Evolutionary conservation across 1,284 basidiomycete species (phyloP), one percentile per base, ranked within the genome.

Genomic region (Heterobasidion occidentale): DNA sequence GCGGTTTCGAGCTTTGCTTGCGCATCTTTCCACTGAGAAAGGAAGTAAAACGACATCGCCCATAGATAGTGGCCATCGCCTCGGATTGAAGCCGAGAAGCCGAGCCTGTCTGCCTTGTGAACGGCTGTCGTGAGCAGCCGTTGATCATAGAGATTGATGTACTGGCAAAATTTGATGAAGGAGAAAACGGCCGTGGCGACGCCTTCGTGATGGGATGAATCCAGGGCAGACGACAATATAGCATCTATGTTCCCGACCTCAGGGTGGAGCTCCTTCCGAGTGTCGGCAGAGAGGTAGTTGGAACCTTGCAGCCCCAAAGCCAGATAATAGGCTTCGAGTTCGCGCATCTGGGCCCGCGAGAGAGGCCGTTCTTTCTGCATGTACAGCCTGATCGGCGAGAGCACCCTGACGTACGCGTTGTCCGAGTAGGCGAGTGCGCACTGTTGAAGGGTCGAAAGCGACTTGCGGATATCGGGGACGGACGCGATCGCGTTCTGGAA

Each of bases 351-450:
- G 5, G 5, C 27, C 27, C 27, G 27, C 27, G 27, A 27, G 27
- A 27, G 27, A 27, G 33, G 27, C 3, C 27, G 27, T 27, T 27
- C 27, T 27, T 27, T 27, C n/a, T 48, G 56, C 35, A 57, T 42
- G 11, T 44, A 49, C 14, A 47, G 51, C n/a, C 56, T 12, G 46
- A 57, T 53, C 5, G 56, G 52, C 9, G 56, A 57, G 9, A 57
- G 45, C 11, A 57, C 52, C 9, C 36, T 15, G 8, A 57, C 35
- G 11, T 19, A 27, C 8, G 49, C 38, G 12, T 33, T 33, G 2
- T 44, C 42, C 1, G 46, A 8, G 19, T 56, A 54, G 14, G 52
- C 49, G 12, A 60, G 45, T 9, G 57, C 20, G 34, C 47, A 53
- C 11, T 58, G 44, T 20, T 44, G 38, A 2, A 60, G 48, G 14